These are phyloP conservation scores for Backusella mclennaniae DNA, from an alignment of 192 early-diverging fungal species.

Conservation along the genomic window DNA sequence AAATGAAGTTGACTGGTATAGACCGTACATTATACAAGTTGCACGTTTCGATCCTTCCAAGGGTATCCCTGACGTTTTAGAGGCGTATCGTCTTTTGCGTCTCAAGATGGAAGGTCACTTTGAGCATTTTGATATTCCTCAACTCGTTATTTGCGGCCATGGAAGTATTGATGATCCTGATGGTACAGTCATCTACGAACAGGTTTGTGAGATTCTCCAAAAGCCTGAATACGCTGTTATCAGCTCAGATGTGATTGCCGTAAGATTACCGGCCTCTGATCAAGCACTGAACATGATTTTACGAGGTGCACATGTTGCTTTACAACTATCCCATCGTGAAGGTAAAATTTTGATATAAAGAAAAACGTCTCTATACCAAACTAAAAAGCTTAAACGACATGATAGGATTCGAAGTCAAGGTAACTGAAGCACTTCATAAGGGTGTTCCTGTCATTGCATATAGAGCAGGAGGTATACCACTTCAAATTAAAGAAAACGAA, in stretches of 20 bases:
- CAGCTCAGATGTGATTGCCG: slow-evolving; percentile 54
- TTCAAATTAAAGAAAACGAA: slow-evolving; percentile 67
- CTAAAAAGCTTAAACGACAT: too few relatives aligned
- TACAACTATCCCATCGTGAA: slow-evolving; percentile 79
- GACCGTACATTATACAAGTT: slow-evolving; percentile 82
- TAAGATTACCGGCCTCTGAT: slow-evolving; percentile 73
- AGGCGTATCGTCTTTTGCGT: slow-evolving; percentile 68
- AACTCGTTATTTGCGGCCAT: slow-evolving; percentile 75
- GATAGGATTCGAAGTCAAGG: slow-evolving; percentile 76
- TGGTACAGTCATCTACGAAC: slow-evolving; percentile 64
- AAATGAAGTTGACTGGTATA: slow-evolving; percentile 49
- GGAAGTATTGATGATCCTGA: slow-evolving; percentile 86
- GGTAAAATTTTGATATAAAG: slow-evolving; percentile 9
- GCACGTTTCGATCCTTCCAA: slow-evolving; percentile 85
- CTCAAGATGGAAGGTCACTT: slow-evolving; percentile 46
- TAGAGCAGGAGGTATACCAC: slow-evolving; percentile 78
- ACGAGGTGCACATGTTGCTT: slow-evolving; percentile 65
- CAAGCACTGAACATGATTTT: slow-evolving; percentile 77
- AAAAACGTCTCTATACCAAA: too few relatives aligned
- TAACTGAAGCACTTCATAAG: slow-evolving; percentile 73
- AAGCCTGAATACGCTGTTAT: slow-evolving; percentile 52
- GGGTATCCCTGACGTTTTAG: slow-evolving; percentile 75
- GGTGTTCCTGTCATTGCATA: slow-evolving; percentile 51
- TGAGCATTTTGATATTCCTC: slow-evolving; percentile 53
- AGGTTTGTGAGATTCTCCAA: slow-evolving; percentile 47